Evolutionary conservation across 78 protist genomes (phyloP), one percentile per base, ranked within the genome.

Genomic region (Dictyostelium intermedium): DNA sequence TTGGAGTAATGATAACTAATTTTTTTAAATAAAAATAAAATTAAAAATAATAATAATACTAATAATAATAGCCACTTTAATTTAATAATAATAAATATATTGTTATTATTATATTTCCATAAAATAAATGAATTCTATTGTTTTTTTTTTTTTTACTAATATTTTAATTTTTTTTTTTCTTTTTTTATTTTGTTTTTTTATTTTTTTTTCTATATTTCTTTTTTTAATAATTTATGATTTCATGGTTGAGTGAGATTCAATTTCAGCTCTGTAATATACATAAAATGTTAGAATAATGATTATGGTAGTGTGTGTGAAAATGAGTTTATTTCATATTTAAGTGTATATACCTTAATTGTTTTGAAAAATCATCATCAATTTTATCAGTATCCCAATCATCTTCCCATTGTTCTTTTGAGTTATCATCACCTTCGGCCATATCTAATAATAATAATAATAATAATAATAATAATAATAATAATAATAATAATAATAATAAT

Each of bases 311-410:
- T 0, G 5, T n/a, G 4, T 10, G 9, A 7, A 37, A 39, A 61
- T 6, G 9, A 39, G 63, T 53, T 27, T 11, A 61, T 20, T 27
- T 13, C n/a, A 5, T 25, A 63, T 83, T 16, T n/a, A 35, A 18
- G 30, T 27, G 32, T n/a, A 16, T 14, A 0, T 72, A 91, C 95
- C 95, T 83, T 79, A 92, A 73, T 82, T 92, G 96, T 84, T 92
- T 47, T 16, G 96, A 92, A 77, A 92, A 92, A 35, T 92, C 96
- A 25, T 92, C 96, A 61, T 92, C 96, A 16, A 92, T 78, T 39
- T 92, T 83, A 25, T 92, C 96, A 27, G 91, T 86, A 82, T 80
- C 96, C 96, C 96, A 92, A 84, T 92, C 96, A 84, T 92, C 96
- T 78, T 85, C 87, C 96, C 96, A 92, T 86, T 92, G 96, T 32